Base-by-base conservation (phyloP, 495 filamentous ascomycete species). In the Platismatia glauca region DNA sequence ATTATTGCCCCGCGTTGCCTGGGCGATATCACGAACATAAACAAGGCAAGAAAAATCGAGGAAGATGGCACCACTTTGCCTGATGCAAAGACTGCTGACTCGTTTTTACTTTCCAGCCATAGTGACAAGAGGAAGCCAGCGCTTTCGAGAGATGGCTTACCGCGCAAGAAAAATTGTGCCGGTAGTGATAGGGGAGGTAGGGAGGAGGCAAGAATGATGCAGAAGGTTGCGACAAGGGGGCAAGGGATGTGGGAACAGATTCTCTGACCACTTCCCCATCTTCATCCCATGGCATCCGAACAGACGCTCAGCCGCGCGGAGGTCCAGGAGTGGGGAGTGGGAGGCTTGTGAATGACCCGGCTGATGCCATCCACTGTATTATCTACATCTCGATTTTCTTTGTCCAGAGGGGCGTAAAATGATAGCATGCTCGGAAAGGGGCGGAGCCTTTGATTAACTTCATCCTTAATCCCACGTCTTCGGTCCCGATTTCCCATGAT, bases 61-160 rank as follows among this genome's bases (percentile, higher is more conserved):
- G 69, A 68, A 56, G 70, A 73, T 24, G 67, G 70, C 52, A 68
- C 68, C 15, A 67, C 79, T 16, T 62, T 79, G 9, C 74, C 73
- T 20, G 77, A 81, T 59, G 74, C 71, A 7, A 68, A 71, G 29
- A n/a, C 74, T 64, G 72, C 77, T 15, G 69, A 71, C 60, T 75
- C 77, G n/a, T 77, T 78, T 37, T 67, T 77, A 56, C 55, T 71
- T 12, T 59, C 71, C 9, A 70, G 69, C 53, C 57, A 61, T 35
- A 43, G 41, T 35, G 27, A 58, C 38, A 33, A 65, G 37, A 33
- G 41, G 13, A 57, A 60, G 44, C 53, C 24, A 18, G 58, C 41
- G 24, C 29, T 56, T n/a, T 61, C 58, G 31, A 41, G 60, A 44
- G 52, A 55, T 29, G 33, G 59, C 27, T 50, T 62, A 31, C 65